Evolutionary conservation across 805 yeast species (phyloP).

Genomic region (Clavispora asparagi): DNA sequence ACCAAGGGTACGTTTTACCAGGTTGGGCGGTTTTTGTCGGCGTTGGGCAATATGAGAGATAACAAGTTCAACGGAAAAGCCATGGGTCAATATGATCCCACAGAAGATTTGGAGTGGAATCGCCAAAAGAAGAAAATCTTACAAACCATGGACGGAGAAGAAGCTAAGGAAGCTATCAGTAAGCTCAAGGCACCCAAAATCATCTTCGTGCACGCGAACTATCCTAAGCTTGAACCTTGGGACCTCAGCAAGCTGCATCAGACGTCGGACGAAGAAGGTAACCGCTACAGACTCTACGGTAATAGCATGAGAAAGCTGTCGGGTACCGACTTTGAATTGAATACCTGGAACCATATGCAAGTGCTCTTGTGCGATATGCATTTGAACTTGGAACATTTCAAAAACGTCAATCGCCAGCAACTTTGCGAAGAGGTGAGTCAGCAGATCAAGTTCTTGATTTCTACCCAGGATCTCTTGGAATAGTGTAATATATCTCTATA

Average conservation of each 20-base stretch:
- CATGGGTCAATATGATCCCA: constrained; percentile 72
- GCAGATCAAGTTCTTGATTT: constrained; percentile 41
- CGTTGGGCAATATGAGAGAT: constrained; percentile 41
- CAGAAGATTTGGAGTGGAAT: constrained; percentile 43
- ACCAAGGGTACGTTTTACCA: constrained; percentile 47
- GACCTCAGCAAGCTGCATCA: constrained; percentile 39
- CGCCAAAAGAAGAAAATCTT: constrained; percentile 6
- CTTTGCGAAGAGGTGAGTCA: constrained; percentile 47
- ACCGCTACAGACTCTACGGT: constrained; percentile 55
- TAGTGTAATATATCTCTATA: constrained; percentile 2
- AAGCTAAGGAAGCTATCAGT: constrained; percentile 3
- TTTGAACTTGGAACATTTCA: constrained; percentile 40
- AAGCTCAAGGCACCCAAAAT: constrained; percentile 15
- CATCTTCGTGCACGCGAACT: constrained; percentile 61
- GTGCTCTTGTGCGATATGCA: constrained; percentile 48
- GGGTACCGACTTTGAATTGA: constrained; percentile 54
- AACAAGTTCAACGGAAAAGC: constrained; percentile 59
- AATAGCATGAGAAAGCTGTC: constrained; percentile 46
- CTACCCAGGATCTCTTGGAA: constrained; percentile 33
- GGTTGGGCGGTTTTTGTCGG: constrained; percentile 46
- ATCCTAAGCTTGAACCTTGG: constrained; percentile 65
- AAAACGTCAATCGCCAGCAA: constrained; percentile 33
- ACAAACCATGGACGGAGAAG: constrained; percentile 3
- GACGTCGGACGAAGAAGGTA: constrained; percentile 37
- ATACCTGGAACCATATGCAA: constrained; percentile 57